Conservation (phyloP, 225 moss, liverwort and hornwort species). For the Neckera pumila region DNA sequence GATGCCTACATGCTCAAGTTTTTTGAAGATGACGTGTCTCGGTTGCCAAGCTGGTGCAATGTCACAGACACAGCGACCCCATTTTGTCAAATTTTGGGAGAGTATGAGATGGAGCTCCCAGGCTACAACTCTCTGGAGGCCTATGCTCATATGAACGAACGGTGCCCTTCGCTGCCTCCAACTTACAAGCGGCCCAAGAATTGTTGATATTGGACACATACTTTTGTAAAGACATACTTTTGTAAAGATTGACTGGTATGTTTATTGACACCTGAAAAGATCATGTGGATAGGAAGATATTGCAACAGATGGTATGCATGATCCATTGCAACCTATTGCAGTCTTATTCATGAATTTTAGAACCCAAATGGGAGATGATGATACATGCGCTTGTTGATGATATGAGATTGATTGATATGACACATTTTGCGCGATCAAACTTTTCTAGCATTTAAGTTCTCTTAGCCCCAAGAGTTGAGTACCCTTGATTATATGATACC, state of each 20-base stretch:
- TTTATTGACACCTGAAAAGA: neutral
- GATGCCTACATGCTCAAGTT: conserved; percentile 92
- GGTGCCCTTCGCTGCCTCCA: conserved; percentile 75
- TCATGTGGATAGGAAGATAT: neutral
- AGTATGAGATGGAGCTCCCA: conserved; percentile 74
- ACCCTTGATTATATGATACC: neutral
- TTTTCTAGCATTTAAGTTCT: neutral
- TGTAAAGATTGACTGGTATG: neutral
- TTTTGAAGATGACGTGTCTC: conserved; percentile 53
- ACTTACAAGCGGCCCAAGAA: conserved; percentile 38
- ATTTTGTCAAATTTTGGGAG: conserved; percentile 77
- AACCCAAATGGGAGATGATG: neutral
- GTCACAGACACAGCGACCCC: conserved; percentile 15
- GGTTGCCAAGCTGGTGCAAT: conserved; percentile 78
- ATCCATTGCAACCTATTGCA: neutral
- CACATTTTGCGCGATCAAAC: neutral
- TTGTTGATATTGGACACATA: conserved; percentile 23
- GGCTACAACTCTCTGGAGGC: conserved; percentile 58
- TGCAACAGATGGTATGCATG: neutral
- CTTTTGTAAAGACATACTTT: neutral
- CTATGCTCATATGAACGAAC: conserved; percentile 79
- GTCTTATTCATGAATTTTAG: neutral
- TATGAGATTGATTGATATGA: neutral
- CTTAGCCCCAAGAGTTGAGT: too few species aligned
- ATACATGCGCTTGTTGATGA: neutral